A percentile compares a stretch with the other conserved stretches of the same genome.
These are phyloP conservation scores for Trifolium pratense DNA, from an alignment of 306 rosid genomes.

Conservation along the genomic window DNA sequence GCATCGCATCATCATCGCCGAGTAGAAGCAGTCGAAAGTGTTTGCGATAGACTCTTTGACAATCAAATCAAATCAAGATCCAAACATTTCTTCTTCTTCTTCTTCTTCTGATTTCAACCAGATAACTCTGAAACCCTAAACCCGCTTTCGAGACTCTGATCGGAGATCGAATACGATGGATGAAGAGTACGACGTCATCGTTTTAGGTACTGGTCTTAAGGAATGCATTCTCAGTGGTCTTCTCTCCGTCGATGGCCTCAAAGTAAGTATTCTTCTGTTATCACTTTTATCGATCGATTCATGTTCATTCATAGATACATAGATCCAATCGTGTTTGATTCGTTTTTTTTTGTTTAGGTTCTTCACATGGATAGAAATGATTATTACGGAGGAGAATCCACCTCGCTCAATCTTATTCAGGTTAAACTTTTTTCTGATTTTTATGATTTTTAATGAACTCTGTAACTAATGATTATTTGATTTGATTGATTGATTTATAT, in stretches of 20 bases:
- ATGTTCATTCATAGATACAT: neutral
- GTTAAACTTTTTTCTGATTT: constrained; percentile 24
- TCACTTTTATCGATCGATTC: neutral
- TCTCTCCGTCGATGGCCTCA: constrained; percentile 99
- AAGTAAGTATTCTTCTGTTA: constrained; percentile 49
- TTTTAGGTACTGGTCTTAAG: constrained; percentile 92
- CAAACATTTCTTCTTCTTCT: neutral
- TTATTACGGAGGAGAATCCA: constrained; percentile 92
- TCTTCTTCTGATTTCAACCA: neutral
- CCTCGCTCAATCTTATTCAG: constrained; percentile 91
- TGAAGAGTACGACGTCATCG: constrained; percentile 91
- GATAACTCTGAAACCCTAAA: constrained; percentile 39
- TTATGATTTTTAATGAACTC: neutral
- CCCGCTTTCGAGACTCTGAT: constrained; percentile 31
- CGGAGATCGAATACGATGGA: constrained; percentile 55
- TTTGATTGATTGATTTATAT: neutral
- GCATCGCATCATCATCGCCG: neutral
- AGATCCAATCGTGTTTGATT: constrained; percentile 36
- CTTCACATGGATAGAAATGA: constrained; percentile 98
- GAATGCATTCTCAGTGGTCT: constrained; percentile 99
- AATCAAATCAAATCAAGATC: constrained; percentile 34
- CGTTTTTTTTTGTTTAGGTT: constrained; percentile 52
- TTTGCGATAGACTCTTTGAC: neutral
- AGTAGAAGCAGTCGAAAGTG: neutral
- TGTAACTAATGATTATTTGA: neutral